These are phyloP conservation scores for Cryphonectria parasitica DNA, from an alignment of 2,329 filamentous ascomycete species.

Conservation along the genomic window DNA sequence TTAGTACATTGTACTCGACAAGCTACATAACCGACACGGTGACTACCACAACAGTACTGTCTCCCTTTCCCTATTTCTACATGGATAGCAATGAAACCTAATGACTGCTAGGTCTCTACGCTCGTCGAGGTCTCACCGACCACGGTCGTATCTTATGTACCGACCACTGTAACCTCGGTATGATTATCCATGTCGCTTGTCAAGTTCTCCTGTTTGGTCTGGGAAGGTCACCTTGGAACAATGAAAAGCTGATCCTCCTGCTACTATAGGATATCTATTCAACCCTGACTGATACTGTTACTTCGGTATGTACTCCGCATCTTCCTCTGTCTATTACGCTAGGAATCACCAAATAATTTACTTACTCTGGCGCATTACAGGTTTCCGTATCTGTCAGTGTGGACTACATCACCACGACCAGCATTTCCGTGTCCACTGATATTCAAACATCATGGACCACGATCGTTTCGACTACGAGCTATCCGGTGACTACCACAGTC, in stretches of 20 bases:
- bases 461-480: not conserved
- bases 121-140: constrained; percentile 1
- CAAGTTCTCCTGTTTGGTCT: not conserved
- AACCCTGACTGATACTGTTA: constrained; percentile 4
- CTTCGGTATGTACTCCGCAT: not conserved
- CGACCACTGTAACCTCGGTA: constrained; percentile 13
- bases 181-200: too few relatives aligned
- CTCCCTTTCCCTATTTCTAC: too few relatives aligned
- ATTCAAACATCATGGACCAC: not conserved
- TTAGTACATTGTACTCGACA: not conserved
- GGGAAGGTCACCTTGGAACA: not conserved
- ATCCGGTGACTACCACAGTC: constrained; percentile 29
- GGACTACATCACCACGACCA: not conserved
- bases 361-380: not conserved
- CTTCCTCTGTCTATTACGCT: not conserved
- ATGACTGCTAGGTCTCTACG: constrained; percentile 5
- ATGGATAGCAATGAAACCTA: not conserved
- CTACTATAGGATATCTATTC: constrained; percentile 7
- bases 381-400: constrained; percentile 1
- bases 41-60: constrained; percentile 5
- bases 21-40: not conserved
- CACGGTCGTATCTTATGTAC: not conserved
- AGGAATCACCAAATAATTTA: not conserved
- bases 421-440: constrained; percentile 2
- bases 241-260: not conserved